phyloP scores from a whole-genome alignment of 371 early-diverging fungal species.

The Mucor piriformis region DNA sequence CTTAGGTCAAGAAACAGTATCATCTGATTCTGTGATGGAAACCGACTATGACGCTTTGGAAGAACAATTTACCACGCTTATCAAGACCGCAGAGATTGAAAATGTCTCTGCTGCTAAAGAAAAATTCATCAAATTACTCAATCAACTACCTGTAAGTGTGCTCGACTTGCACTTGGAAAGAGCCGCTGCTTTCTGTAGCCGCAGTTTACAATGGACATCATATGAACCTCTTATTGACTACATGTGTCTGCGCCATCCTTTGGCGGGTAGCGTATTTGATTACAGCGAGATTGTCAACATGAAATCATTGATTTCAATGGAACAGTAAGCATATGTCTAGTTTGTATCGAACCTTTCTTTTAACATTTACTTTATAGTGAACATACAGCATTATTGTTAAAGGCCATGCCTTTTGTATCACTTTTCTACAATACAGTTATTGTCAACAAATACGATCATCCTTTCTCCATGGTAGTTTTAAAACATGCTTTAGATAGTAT shows the following conservation, averaged over 20 bases:
- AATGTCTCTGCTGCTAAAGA: slow-evolving; percentile 10
- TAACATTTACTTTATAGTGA: slow-evolving; percentile 6
- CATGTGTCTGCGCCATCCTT: slow-evolving; percentile 45
- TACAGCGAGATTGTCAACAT: slow-evolving; percentile 24
- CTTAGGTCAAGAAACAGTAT: slow-evolving; percentile 6
- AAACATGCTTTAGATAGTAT: slow-evolving; percentile 27
- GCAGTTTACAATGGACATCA: slow-evolving; percentile 20
- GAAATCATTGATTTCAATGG: slow-evolving; percentile 14
- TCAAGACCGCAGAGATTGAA: slow-evolving; percentile 5
- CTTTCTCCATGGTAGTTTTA: slow-evolving; percentile 24
- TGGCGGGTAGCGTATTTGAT: slow-evolving; percentile 48
- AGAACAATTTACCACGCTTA: slow-evolving; percentile 1
- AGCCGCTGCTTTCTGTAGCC: slow-evolving; percentile 20
- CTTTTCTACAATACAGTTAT: slow-evolving; percentile 37
- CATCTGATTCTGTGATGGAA: neutral
- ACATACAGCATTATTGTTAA: slow-evolving; percentile 26
- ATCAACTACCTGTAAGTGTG: slow-evolving; percentile 23
- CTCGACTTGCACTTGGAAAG: slow-evolving; percentile 23
- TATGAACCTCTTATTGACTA: slow-evolving; percentile 47
- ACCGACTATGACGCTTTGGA: neutral
- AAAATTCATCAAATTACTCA: slow-evolving; percentile 20
- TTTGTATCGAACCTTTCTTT: neutral
- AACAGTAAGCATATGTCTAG: slow-evolving; percentile 22
- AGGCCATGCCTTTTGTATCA: slow-evolving; percentile 36
- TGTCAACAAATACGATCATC: slow-evolving; percentile 15